A percentile compares a stretch with the other conserved stretches of the same genome.
Evolutionary conservation across 495 filamentous ascomycete species (phyloP).

Genomic region (Acidomyces sp.): DNA sequence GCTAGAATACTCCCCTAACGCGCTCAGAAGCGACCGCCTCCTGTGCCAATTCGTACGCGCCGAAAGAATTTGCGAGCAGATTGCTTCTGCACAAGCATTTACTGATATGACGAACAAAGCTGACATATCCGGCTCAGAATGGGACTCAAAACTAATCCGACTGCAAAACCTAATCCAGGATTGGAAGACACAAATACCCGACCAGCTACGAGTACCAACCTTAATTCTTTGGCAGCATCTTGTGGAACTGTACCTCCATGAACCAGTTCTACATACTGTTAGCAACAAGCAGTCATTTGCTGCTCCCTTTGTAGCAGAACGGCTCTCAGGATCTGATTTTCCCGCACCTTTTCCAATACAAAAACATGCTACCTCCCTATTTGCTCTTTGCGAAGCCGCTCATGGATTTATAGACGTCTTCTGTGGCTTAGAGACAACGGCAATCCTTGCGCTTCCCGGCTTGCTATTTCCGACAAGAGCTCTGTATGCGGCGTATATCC

Average conservation of each 20-base stretch:
- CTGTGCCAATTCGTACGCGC: constrained; percentile 3
- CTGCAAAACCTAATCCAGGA: not conserved
- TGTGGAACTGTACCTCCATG: constrained; percentile 10
- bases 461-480: not conserved
- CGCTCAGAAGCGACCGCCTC: not conserved
- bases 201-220: not conserved
- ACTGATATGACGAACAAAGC: not conserved
- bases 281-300: constrained; percentile 11
- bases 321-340: constrained; percentile 10
- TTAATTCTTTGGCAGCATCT: constrained; percentile 5
- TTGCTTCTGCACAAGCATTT: not conserved
- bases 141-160: not conserved
- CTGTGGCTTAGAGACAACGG: not conserved
- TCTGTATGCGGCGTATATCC: not conserved
- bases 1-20: constrained; percentile 2
- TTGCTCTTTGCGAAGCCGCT: not conserved
- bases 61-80: constrained; percentile 7
- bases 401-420: constrained; percentile 6
- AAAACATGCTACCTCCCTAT: constrained; percentile 6
- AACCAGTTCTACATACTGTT: constrained; percentile 10
- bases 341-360: not conserved
- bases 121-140: not conserved
- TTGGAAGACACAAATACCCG: constrained; percentile 5
- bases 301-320: constrained; percentile 11
- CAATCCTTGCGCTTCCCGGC: not conserved